Evolutionary conservation across 495 filamentous ascomycete genomes (phyloP), one percentile per base, ranked within the genome.

Genomic region (Cenococcum geophilum): DNA sequence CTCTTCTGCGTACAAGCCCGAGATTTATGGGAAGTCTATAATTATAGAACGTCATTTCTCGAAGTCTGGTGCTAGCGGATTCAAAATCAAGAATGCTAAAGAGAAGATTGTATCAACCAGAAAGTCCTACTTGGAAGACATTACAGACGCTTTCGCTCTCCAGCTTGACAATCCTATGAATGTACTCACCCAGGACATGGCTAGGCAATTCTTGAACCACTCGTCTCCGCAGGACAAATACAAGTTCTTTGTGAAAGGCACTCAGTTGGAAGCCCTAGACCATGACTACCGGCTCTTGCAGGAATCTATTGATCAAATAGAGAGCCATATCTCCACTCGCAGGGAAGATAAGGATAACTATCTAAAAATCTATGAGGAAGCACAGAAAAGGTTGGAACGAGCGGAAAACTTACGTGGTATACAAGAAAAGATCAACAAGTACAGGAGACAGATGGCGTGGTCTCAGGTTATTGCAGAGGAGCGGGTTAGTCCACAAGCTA

Each of bases 151-250:
- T 70, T 97, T 89, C 71, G 86, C 87, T 36, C 79, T 99, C 14
- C 93, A 97, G 71, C 87, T 99, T 37, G 93, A 97, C 71, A 99
- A 99, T 61, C 93, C 93, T 0, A 87, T 99, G 76, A 99, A 95
- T 63, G 87, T 97, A n/a, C 82, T 99, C 27, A 96, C 92, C 1
- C 93, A 99, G 73, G 93, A 99, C 69, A 88, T 89, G 72, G 93
- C 93, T 35, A 87, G 92, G 16, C 87, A 95, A 60, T 99, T 99
- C 70, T 79, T 99, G 9, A 95, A 89, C 71, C 79, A 83, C 22
- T 93, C 95, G 21, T 87, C 80, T 21, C 81, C 91, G 4, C 74
- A 78, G 4, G 84, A 92, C 54, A 99, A 97, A 70, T 99, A 97
- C 78, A 92, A 89, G 65, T 96, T 96, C 65, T 99, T 97, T 70